Conservation (phyloP, 352 stramenopile genomes). For the Phytophthora rubi region DNA sequence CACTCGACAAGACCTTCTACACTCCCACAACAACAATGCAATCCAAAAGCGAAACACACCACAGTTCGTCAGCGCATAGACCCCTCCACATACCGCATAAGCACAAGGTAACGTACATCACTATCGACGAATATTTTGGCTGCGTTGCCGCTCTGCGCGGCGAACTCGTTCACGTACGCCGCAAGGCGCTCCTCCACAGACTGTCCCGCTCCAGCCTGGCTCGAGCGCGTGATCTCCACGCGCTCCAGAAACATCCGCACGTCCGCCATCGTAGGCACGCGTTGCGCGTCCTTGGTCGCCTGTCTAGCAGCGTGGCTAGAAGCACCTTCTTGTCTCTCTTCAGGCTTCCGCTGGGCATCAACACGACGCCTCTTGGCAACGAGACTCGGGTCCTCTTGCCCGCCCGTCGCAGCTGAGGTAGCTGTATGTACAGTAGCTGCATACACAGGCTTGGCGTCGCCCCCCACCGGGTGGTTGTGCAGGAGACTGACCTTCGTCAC, state of each 20-base stretch:
- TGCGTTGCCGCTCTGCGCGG: conserved; percentile 34
- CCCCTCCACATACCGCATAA: no score
- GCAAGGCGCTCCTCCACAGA: conserved; percentile 40
- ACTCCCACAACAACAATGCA: neutral
- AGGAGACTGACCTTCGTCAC: conserved; percentile 34
- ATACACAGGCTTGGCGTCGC: neutral
- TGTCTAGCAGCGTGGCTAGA: neutral
- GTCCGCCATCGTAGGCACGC: conserved; percentile 32
- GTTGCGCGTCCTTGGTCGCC: neutral
- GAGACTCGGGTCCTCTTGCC: neutral
- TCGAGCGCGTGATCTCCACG: conserved; percentile 15
- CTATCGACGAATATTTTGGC: conserved; percentile 48
- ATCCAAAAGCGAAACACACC: neutral
- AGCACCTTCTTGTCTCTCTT: conserved; percentile 1
- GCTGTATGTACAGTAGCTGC: neutral
- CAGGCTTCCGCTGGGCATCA: conserved; percentile 1
- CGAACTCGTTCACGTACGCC: conserved; percentile 45
- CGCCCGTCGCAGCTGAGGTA: neutral
- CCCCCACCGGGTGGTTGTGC: conserved; percentile 39
- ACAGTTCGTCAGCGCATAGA: neutral
- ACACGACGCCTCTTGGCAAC: conserved; percentile 22
- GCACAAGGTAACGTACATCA: conserved; percentile 18
- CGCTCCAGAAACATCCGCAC: conserved; percentile 29
- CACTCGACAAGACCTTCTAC: conserved; percentile 45
- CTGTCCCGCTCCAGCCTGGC: conserved; percentile 16